These are phyloP conservation scores for Thalassiosira hispida DNA, from an alignment of 352 stramenopile genomes.

Conservation along the genomic window DNA sequence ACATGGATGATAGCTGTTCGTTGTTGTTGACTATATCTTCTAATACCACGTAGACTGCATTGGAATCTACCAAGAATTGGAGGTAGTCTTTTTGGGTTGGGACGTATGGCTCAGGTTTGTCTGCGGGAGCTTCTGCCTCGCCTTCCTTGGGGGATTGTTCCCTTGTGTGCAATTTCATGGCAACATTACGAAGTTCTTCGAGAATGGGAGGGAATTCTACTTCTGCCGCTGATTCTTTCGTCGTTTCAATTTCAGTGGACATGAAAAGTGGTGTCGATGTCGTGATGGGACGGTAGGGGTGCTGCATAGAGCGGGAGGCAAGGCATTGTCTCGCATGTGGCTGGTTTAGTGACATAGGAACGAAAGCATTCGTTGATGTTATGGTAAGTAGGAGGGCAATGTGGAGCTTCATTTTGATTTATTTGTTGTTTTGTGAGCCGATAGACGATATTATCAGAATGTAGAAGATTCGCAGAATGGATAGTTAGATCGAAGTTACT, in stretches of 20 bases:
- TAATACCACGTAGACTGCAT: constrained; percentile 70
- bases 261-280: constrained; percentile 13
- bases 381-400: constrained; percentile 3
- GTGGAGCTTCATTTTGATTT: constrained; percentile 20
- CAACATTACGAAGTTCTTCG: constrained; percentile 68
- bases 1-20: constrained; percentile 55
- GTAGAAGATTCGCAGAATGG: too few relatives aligned
- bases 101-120: constrained; percentile 50
- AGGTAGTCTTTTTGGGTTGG: constrained; percentile 75
- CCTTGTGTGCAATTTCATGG: constrained; percentile 78
- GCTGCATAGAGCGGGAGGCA: neutral
- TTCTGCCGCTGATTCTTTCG: neutral
- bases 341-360: constrained; percentile 1
- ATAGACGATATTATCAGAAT: too few relatives aligned
- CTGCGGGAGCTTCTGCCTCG: constrained; percentile 38
- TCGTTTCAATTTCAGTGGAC: constrained; percentile 15
- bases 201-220: constrained; percentile 42
- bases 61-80: constrained; percentile 78
- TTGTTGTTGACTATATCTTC: constrained; percentile 72
- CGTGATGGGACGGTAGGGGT: neutral
- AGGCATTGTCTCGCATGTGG: constrained; percentile 4
- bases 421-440: neutral
- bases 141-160: constrained; percentile 79
- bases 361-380: constrained; percentile 24
- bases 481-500: neutral